Percentiles rank a stretch among this genome's conserved stretches.
Evolutionary conservation across 768 basidiomycete genomes (phyloP).

Genomic region (Cytidiella melzeri): DNA sequence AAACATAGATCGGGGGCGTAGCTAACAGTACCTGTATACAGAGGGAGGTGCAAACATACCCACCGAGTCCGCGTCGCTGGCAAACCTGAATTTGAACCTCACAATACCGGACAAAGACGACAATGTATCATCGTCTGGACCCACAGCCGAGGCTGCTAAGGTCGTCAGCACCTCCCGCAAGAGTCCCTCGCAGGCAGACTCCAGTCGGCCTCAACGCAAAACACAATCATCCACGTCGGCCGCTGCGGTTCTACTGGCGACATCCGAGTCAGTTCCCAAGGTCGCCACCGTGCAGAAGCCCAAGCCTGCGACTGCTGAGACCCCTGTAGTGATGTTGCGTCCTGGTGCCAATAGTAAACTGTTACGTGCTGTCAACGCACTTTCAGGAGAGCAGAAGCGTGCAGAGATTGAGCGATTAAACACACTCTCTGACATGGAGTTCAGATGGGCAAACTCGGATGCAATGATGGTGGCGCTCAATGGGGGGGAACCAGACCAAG

Average conservation of each 20-base stretch:
- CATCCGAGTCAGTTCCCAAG: neutral
- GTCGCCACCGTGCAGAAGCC: neutral
- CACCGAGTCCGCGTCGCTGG: too few species aligned
- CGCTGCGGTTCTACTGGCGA: neutral
- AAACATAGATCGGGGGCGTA: too few species aligned
- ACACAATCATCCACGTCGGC: neutral
- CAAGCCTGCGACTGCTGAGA: neutral
- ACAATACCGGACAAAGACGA: too few species aligned
- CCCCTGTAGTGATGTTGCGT: neutral
- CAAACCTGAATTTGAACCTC: too few species aligned
- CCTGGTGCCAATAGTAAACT: neutral
- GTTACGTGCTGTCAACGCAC: neutral
- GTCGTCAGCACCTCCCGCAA: neutral
- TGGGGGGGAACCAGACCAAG: neutral
- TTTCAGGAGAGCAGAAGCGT: neutral
- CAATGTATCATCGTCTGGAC: neutral
- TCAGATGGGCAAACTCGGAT: neutral
- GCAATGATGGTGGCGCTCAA: neutral
- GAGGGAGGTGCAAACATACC: too few species aligned
- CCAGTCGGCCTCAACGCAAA: too few species aligned
- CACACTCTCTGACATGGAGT: neutral
- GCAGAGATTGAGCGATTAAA: neutral
- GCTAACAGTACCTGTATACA: neutral
- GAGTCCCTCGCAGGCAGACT: neutral
- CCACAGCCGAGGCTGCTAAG: neutral